Evolutionary conservation across 2,329 filamentous ascomycete species (phyloP).

Genomic region (Pseudogymnoascus sp.): DNA sequence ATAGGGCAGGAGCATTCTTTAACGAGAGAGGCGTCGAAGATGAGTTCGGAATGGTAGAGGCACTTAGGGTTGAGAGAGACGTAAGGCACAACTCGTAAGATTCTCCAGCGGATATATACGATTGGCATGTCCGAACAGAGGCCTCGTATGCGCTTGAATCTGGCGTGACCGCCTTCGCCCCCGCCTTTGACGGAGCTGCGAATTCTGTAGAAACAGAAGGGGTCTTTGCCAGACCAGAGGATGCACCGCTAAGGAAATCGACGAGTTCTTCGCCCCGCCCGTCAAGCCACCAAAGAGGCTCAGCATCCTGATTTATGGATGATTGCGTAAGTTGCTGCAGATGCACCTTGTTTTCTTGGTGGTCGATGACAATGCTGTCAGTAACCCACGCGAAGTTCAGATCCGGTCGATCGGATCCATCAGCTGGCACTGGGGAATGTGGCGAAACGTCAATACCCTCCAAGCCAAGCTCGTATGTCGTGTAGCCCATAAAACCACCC

Average conservation of each 20-base stretch:
- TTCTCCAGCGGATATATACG: slow-evolving; percentile 29
- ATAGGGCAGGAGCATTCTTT: slow-evolving; percentile 3
- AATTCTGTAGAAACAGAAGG: neutral
- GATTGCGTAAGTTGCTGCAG: slow-evolving; percentile 43
- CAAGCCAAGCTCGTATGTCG: slow-evolving; percentile 59
- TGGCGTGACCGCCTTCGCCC: neutral
- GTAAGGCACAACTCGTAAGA: slow-evolving; percentile 35
- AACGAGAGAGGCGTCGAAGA: neutral
- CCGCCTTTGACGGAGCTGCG: neutral
- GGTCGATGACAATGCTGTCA: slow-evolving; percentile 56
- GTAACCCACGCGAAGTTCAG: slow-evolving; percentile 55
- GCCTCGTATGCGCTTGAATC: slow-evolving; percentile 23
- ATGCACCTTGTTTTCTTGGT: slow-evolving; percentile 44
- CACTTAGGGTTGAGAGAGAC: slow-evolving; percentile 23
- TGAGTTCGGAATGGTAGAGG: neutral
- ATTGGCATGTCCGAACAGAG: slow-evolving; percentile 29
- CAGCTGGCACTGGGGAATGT: slow-evolving; percentile 15
- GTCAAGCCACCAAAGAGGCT: neutral
- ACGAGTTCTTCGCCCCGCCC: neutral
- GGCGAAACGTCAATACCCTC: slow-evolving; percentile 38
- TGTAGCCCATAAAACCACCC: slow-evolving; percentile 61
- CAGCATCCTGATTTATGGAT: neutral
- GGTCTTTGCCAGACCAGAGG: neutral
- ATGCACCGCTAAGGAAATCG: neutral
- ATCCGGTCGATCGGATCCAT: slow-evolving; percentile 38